These are phyloP conservation scores for Crithidia fasciculata DNA, from an alignment of 208 protist genomes.

Conservation along the genomic window DNA sequence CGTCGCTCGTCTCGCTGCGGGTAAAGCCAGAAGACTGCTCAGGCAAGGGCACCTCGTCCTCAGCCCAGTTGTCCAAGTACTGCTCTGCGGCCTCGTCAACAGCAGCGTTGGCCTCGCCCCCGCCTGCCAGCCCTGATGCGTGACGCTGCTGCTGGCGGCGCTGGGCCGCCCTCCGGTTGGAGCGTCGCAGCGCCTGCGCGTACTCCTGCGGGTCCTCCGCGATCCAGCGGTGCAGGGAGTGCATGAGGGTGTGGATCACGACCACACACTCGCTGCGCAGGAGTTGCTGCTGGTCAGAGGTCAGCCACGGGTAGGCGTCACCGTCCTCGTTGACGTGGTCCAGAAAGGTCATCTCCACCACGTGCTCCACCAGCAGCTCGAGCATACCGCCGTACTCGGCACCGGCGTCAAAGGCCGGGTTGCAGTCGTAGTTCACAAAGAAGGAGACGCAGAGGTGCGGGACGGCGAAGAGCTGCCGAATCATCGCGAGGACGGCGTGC, in stretches of 20 bases:
- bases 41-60: constrained; percentile 11
- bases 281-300: constrained; percentile 79
- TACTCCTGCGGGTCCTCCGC: constrained; percentile 78
- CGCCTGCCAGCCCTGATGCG: not conserved
- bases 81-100: constrained; percentile 34
- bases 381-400: constrained; percentile 76
- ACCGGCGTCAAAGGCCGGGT: constrained; percentile 74
- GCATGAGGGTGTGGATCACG: constrained; percentile 58
- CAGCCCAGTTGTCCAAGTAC: constrained; percentile 48
- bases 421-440: constrained; percentile 91
- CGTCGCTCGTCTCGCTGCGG: no score
- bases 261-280: constrained; percentile 75
- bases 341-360: constrained; percentile 64
- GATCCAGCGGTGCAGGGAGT: constrained; percentile 79
- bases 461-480: constrained; percentile 62
- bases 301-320: constrained; percentile 55
- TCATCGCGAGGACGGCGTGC: constrained; percentile 76
- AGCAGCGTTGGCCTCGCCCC: not conserved
- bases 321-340: constrained; percentile 50
- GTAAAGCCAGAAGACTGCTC: not conserved
- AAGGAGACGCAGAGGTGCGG: constrained; percentile 78
- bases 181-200: constrained; percentile 21
- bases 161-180: constrained; percentile 1
- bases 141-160: constrained; percentile 14
- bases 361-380: constrained; percentile 78